Conservation (phyloP, 1,284 basidiomycete species). For the Trichosporon inkin region DNA sequence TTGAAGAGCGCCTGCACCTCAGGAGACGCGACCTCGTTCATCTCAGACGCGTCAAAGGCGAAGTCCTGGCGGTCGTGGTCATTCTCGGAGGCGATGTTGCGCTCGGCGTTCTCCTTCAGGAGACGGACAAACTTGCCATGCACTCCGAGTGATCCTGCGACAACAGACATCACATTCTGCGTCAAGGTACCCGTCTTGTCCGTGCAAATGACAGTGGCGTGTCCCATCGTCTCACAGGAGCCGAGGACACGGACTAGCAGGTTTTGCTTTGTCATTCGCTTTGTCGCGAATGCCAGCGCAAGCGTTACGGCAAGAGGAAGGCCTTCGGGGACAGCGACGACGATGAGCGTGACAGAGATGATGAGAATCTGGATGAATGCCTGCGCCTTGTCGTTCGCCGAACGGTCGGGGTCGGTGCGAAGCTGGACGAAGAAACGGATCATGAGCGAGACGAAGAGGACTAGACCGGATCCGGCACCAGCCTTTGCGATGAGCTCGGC, state of each 20-base stretch:
- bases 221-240: conserved; percentile 98
- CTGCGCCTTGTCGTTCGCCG: conserved; percentile 76
- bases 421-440: conserved; percentile 92
- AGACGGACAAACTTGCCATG: conserved; percentile 86
- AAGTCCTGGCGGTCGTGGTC: conserved; percentile 59
- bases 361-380: conserved; percentile 51
- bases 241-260: conserved; percentile 91
- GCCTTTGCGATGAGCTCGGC: conserved; percentile 92
- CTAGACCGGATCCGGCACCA: conserved; percentile 73
- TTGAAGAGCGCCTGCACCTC: conserved; percentile 70
- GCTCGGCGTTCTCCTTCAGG: conserved; percentile 67
- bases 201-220: conserved; percentile 92
- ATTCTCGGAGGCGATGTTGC: conserved; percentile 67
- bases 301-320: conserved; percentile 93
- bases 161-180: conserved; percentile 91
- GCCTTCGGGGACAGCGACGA: conserved; percentile 96
- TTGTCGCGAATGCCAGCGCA: conserved; percentile 93
- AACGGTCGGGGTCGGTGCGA: conserved; percentile 59
- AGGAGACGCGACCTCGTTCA: conserved; percentile 63
- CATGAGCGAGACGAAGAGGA: conserved; percentile 81
- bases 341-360: conserved; percentile 78
- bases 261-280: conserved; percentile 92
- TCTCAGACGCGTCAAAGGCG: conserved; percentile 70
- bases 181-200: conserved; percentile 89
- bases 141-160: conserved; percentile 89